Conservation (phyloP, 495 filamentous ascomycete species). For the Penicillium paradoxum region DNA sequence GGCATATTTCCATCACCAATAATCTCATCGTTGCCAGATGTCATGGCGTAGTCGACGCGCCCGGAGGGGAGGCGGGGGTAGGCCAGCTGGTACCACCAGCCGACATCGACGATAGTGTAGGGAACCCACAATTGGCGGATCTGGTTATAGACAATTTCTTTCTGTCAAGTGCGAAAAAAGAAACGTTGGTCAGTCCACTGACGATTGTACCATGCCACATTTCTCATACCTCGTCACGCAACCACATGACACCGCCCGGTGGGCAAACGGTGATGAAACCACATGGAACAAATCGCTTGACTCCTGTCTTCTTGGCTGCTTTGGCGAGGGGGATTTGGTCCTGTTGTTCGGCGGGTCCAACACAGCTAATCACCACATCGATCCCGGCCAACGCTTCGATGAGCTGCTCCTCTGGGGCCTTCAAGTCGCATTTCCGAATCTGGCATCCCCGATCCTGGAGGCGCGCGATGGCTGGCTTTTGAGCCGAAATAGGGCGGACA, state of each 20-base stretch:
- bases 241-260: slow-evolving; percentile 43
- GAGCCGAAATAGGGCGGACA: slow-evolving; percentile 43
- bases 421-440: slow-evolving; percentile 45
- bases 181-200: slow-evolving; percentile 11
- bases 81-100: slow-evolving; percentile 55
- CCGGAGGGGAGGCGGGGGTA: slow-evolving; percentile 50
- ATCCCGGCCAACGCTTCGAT: slow-evolving; percentile 42
- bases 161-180: slow-evolving; percentile 30
- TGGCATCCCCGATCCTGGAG: slow-evolving; percentile 44
- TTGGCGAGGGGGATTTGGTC: slow-evolving; percentile 50
- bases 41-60: slow-evolving; percentile 48
- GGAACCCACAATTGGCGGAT: slow-evolving; percentile 49
- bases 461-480: slow-evolving; percentile 41
- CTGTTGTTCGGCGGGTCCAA: slow-evolving; percentile 42
- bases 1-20: slow-evolving; percentile 47
- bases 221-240: slow-evolving; percentile 40
- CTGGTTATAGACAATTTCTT: slow-evolving; percentile 52
- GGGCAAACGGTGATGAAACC: slow-evolving; percentile 47
- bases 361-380: slow-evolving; percentile 51
- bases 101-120: slow-evolving; percentile 59
- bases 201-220: neutral
- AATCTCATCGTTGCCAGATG: slow-evolving; percentile 39
- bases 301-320: slow-evolving; percentile 51
- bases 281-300: slow-evolving; percentile 57
- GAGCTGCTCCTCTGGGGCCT: slow-evolving; percentile 42